phyloP scores from a whole-genome alignment of 257 asterid species.

The Hygrophila difformis region DNA sequence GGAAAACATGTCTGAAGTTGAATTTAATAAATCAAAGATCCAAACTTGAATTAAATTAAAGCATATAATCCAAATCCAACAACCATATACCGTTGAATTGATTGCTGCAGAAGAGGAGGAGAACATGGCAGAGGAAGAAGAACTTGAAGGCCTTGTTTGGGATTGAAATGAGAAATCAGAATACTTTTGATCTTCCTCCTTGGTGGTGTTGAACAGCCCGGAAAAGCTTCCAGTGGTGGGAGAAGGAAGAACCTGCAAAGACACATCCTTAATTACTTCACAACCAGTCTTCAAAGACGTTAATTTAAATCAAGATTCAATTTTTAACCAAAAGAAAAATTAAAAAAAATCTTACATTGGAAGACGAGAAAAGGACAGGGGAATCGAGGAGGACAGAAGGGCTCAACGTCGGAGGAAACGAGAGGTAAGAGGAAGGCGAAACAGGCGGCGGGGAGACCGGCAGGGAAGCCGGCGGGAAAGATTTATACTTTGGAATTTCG shows the following conservation, averaged over 20 bases:
- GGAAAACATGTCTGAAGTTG: too few species aligned
- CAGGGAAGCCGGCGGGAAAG: constrained; percentile 37
- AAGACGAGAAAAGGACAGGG: constrained; percentile 53
- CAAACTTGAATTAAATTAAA: constrained; percentile 8
- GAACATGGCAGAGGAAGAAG: constrained; percentile 23
- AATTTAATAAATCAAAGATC: too few species aligned
- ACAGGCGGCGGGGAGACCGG: constrained; percentile 68
- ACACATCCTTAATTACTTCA: too few species aligned
- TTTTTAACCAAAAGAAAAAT: too few species aligned
- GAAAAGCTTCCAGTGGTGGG: constrained; percentile 61
- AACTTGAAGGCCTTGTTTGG: constrained; percentile 28
- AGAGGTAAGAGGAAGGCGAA: constrained; percentile 54
- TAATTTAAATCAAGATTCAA: too few species aligned
- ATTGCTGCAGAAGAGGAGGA: constrained; percentile 29
- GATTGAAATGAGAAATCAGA: constrained; percentile 53
- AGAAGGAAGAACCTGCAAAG: constrained; percentile 49
- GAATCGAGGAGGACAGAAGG: constrained; percentile 77
- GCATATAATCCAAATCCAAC: too few species aligned
- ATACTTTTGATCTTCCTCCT: constrained; percentile 31
- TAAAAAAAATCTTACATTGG: constrained; percentile 49
- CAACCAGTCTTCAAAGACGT: too few species aligned
- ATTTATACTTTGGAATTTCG: constrained; percentile 39
- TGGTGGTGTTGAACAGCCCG: constrained; percentile 19
- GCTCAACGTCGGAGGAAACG: constrained; percentile 27
- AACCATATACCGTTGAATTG: constrained; percentile 26